These are phyloP conservation scores for Neurospora pannonica DNA, from an alignment of 495 filamentous ascomycete species.

Conservation along the genomic window DNA sequence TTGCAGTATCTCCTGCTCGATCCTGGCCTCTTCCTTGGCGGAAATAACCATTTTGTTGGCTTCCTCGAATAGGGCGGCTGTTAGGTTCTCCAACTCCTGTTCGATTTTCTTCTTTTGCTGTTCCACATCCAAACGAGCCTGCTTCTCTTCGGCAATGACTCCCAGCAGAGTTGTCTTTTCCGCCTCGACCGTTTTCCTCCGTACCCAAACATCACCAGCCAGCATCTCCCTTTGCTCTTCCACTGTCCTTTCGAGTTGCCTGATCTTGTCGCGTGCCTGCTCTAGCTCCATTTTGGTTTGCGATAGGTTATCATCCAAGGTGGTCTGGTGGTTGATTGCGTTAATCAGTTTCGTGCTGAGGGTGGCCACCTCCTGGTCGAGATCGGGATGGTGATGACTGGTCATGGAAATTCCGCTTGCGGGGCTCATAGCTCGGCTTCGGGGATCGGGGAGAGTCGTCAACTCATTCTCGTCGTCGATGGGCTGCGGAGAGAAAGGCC, in stretches of 20 bases:
- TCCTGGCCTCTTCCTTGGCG: slow-evolving; percentile 29
- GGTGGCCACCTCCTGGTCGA: slow-evolving; percentile 80
- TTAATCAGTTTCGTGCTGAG: slow-evolving; percentile 93
- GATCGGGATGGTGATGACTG: slow-evolving; percentile 53
- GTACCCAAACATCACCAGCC: slow-evolving; percentile 62
- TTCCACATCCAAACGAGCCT: slow-evolving; percentile 55
- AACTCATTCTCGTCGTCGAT: slow-evolving; percentile 36
- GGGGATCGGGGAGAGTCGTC: slow-evolving; percentile 41
- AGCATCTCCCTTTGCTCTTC: slow-evolving; percentile 44
- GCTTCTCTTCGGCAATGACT: slow-evolving; percentile 54
- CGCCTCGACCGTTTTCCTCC: slow-evolving; percentile 36
- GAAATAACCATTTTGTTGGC: slow-evolving; percentile 93
- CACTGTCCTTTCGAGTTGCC: slow-evolving; percentile 51
- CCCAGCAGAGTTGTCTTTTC: slow-evolving; percentile 32
- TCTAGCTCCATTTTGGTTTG: slow-evolving; percentile 78
- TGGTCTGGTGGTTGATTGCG: slow-evolving; percentile 95
- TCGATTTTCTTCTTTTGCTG: slow-evolving; percentile 61
- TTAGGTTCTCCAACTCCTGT: slow-evolving; percentile 80
- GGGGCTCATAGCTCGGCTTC: slow-evolving; percentile 32
- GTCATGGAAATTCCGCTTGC: slow-evolving; percentile 13
- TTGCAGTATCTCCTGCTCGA: slow-evolving; percentile 25
- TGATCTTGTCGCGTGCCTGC: slow-evolving; percentile 55
- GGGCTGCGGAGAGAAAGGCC: slow-evolving; percentile 19
- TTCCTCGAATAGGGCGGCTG: slow-evolving; percentile 86
- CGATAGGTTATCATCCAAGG: slow-evolving; percentile 77